Percentiles rank a stretch among this genome's conserved stretches.
These are phyloP conservation scores for Remersonia thermophila DNA, from an alignment of 2,329 filamentous ascomycete genomes.

Conservation along the genomic window DNA sequence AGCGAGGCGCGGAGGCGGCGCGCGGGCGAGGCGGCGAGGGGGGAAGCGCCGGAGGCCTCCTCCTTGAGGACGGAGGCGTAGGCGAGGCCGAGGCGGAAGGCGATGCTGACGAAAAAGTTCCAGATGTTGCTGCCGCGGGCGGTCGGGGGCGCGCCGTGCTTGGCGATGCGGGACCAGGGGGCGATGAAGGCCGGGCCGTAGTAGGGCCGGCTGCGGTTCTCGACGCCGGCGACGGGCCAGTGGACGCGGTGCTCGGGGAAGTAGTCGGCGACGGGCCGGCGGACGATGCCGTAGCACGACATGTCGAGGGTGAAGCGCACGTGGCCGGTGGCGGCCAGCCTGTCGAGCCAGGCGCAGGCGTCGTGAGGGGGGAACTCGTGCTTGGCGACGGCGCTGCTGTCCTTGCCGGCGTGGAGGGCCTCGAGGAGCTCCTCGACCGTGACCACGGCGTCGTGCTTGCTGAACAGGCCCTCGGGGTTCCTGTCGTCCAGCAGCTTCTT, in stretches of 20 bases:
- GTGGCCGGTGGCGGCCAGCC: constrained; percentile 19
- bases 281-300: constrained; percentile 17
- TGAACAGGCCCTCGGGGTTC: constrained; percentile 18
- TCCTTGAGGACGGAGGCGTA: too few relatives aligned
- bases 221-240: constrained; percentile 7
- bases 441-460: constrained; percentile 11
- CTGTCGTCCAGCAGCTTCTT: constrained; percentile 22
- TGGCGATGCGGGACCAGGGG: constrained; percentile 10
- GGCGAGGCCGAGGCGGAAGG: constrained; percentile 20
- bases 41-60: constrained; percentile 1
- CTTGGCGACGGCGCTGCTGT: constrained; percentile 13
- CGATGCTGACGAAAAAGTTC: constrained; percentile 19
- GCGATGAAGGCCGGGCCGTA: constrained; percentile 1
- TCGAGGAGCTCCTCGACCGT: constrained; percentile 19
- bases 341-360: constrained; percentile 20
- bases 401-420: constrained; percentile 18
- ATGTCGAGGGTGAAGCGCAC: constrained; percentile 16
- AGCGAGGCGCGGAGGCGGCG: constrained; percentile 14
- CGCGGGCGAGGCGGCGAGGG: background rate
- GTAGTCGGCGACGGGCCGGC: constrained; percentile 17
- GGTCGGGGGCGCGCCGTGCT: background rate
- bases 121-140: constrained; percentile 7
- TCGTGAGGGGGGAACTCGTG: constrained; percentile 20
- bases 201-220: constrained; percentile 2
- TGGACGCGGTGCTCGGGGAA: constrained; percentile 23